Evolutionary conservation across 1,284 basidiomycete genomes (phyloP).

Genomic region (Pseudozyma pruni): DNA sequence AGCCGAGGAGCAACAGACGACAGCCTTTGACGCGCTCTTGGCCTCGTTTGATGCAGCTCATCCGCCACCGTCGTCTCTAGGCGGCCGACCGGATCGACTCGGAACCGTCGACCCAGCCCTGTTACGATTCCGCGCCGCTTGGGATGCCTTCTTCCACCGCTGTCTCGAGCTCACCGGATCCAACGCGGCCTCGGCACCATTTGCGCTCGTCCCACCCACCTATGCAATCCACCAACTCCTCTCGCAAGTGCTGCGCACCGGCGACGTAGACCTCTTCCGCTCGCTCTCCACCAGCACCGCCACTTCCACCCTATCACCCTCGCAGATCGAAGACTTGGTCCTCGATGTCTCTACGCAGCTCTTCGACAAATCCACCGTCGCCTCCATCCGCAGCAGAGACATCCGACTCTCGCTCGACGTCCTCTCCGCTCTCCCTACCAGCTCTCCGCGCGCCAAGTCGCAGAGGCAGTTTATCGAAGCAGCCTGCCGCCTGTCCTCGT

Average conservation of each 20-base stretch:
- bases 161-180: constrained; percentile 9
- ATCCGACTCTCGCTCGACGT: constrained; percentile 28
- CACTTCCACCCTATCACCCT: neutral
- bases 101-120: neutral
- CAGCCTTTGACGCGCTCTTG: constrained; percentile 6
- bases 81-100: constrained; percentile 4
- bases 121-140: constrained; percentile 18
- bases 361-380: constrained; percentile 25
- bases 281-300: constrained; percentile 7
- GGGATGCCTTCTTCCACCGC: constrained; percentile 20
- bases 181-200: neutral
- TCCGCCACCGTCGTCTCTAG: constrained; percentile 5
- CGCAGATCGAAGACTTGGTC: constrained; percentile 26
- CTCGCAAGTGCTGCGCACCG: constrained; percentile 12
- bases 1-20: constrained; percentile 6
- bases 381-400: constrained; percentile 20
- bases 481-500: constrained; percentile 42
- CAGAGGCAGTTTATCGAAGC: constrained; percentile 46
- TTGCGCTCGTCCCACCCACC: constrained; percentile 1
- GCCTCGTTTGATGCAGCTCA: constrained; percentile 5
- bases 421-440: constrained; percentile 13
- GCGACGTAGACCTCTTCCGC: constrained; percentile 35
- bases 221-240: constrained; percentile 8
- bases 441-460: neutral
- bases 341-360: constrained; percentile 25